Evolutionary conservation across 192 early-diverging fungal species (phyloP), one percentile per base, ranked within the genome.

Genomic region (Backusella tarrabulga): DNA sequence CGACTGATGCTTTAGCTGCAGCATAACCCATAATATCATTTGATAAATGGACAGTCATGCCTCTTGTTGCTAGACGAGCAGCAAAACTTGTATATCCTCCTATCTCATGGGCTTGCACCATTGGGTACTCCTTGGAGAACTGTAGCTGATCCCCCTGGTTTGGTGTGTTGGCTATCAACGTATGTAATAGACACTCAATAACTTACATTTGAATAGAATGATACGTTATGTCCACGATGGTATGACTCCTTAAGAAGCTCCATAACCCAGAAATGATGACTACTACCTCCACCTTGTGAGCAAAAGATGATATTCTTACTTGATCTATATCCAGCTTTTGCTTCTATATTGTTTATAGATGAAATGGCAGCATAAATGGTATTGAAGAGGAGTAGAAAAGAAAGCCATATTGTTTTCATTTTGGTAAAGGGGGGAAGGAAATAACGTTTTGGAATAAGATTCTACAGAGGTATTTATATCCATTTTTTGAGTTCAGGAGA

Each of bases 201-300:
- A 56, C 41, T 66, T 67, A 73, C 71, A 29, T 32, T 68, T n/a
- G 70, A 36, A 29, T 66, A 17, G 60, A 77, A 77, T 1, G 66
- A 73, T 9, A 73, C 34, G 34, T 73, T 75, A 50, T 77, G 79
- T 6, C 79, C 79, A 26, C 72, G 34, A 6, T n/a, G 15, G 4
- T 46, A 21, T 1, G 76, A 35, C 4, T 77, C 71, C 41, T 80
- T 44, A 14, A 72, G n/a, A 42, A 80, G 76, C 15, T 67, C 63
- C 6, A 80, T 42, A 1, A 80, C 75, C 79, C 75, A 80, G 6
- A 70, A 74, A 1, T 34, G 41, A 69, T 77, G 79, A 12, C 75
- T 72, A 29, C 75, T 72, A 11, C 75, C 75, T 23, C 75, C 75
- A 12, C 68, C 35, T 36, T 36, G 26, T 15, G 11, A 66, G 32